Base-by-base conservation (phyloP, 352 stramenopile genomes). In the Phytophthora pisi region DNA sequence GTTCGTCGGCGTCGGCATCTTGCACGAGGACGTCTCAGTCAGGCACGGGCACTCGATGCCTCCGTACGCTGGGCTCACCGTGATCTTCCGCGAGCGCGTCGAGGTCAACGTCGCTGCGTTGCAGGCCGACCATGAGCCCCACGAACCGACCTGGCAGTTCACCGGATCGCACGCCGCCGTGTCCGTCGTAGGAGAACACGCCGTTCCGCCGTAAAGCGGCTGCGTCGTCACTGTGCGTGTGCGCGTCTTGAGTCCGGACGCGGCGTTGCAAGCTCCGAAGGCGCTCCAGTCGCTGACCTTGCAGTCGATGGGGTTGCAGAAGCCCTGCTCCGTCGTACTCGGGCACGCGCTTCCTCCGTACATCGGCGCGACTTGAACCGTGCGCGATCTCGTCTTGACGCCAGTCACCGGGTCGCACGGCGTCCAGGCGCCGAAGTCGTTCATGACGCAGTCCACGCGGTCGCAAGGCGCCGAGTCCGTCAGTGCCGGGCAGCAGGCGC, bases 281-380 rank as follows among this genome's bases (percentile, higher is more conserved):
- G 57, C 40, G 5, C 49, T 63, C 77, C 79, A 91, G 26, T 71
- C 66, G 0, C 57, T 75, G 3, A 90, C 54, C 8, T 67, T 70
- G 42, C 84, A 92, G 36, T 79, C 69, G n/a, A 89, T 70, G 0
- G 75, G 65, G 0, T 74, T 59, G n/a, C 81, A 89, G 31, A 55
- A 64, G 0, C 71, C 66, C 28, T 75, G 62, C 43, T 83, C 73
- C 4, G 57, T 74, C 4, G 73, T 57, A 1, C 57, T 55, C 0
- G 66, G 57, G 28, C 80, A 86, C 10, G 61, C 65, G 18, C 75
- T 74, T 28, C 80, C 78, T 10, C 74, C 76, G 60, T 89, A 86
- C 58, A 76, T 20, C 6, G 78, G 62, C 1, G 61, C 23, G 5
- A 68, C 46, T 3, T 23, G 54, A 8, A 87, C 58, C 1, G 54